These are phyloP conservation scores for Amphicarpaea edgeworthii DNA, from an alignment of 306 rosid species.

Conservation along the genomic window DNA sequence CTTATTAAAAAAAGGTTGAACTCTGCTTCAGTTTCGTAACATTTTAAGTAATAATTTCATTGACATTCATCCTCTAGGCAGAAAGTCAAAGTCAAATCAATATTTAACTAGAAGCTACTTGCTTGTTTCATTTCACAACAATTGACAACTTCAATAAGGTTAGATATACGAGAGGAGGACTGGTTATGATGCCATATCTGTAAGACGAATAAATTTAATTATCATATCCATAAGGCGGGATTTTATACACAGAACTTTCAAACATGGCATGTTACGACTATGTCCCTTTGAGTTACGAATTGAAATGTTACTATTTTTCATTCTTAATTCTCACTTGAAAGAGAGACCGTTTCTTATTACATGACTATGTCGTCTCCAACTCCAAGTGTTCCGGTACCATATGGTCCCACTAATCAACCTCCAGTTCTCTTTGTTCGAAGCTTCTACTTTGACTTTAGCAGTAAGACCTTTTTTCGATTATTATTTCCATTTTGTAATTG, in stretches of 20 bases:
- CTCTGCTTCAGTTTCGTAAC: not conserved
- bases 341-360: not conserved
- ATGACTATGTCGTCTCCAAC: not conserved
- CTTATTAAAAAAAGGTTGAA: not conserved
- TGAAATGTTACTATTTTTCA: not conserved
- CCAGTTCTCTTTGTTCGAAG: not conserved
- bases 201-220: not conserved
- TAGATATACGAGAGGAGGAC: not conserved
- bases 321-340: not conserved
- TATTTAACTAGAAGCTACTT: conserved; percentile 25
- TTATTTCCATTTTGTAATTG: not conserved
- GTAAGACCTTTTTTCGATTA: not conserved
- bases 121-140: conserved; percentile 5
- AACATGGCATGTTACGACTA: not conserved
- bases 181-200: not conserved
- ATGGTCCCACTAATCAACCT: not conserved
- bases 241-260: not conserved
- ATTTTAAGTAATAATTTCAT: conserved; percentile 16
- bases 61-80: conserved; percentile 7
- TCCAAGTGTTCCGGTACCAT: not conserved
- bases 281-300: not conserved
- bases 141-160: conserved; percentile 44
- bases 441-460: conserved; percentile 6
- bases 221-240: not conserved
- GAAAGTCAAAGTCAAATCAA: conserved; percentile 34